Conservation (phyloP, 176 grass and related monocot species). For the Oryza coarctata region DNA sequence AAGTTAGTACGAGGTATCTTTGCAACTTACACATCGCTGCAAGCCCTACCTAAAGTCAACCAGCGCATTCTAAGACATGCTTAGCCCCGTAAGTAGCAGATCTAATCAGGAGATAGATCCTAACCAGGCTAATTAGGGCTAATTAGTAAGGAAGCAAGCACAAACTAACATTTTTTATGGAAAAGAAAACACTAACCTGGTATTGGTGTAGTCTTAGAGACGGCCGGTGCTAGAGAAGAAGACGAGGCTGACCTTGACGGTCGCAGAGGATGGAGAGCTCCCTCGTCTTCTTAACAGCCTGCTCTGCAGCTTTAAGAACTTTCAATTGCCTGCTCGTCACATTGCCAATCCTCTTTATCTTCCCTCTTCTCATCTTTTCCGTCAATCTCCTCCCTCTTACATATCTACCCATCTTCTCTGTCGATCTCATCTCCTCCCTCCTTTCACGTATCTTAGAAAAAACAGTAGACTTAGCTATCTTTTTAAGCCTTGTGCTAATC, state of each 20-base stretch:
- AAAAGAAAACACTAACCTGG: constrained; percentile 21
- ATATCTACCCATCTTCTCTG: constrained; percentile 49
- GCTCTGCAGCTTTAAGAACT: constrained; percentile 64
- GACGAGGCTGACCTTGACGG: constrained; percentile 62
- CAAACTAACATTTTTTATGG: background rate
- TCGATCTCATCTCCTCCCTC: constrained; percentile 19
- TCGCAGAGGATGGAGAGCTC: constrained; percentile 81
- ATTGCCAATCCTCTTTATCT: constrained; percentile 83
- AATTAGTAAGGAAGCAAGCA: background rate
- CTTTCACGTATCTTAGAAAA: too few relatives aligned
- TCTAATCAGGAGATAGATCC: constrained; percentile 1
- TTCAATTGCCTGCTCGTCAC: constrained; percentile 66
- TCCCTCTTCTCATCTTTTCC: constrained; percentile 73
- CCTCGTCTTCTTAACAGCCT: constrained; percentile 74
- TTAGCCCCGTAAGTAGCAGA: background rate
- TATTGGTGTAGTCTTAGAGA: constrained; percentile 65
- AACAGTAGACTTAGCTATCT: too few relatives aligned
- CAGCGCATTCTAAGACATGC: background rate
- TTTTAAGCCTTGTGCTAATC: background rate
- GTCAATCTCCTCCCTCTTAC: constrained; percentile 24
- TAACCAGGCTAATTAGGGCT: background rate
- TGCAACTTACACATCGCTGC: background rate
- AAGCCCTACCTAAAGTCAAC: background rate
- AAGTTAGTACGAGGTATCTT: constrained; percentile 29
- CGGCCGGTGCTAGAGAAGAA: constrained; percentile 72